Evolutionary conservation across 1,139 yeast genomes (phyloP).

Genomic region (Pneumocystis sp.): DNA sequence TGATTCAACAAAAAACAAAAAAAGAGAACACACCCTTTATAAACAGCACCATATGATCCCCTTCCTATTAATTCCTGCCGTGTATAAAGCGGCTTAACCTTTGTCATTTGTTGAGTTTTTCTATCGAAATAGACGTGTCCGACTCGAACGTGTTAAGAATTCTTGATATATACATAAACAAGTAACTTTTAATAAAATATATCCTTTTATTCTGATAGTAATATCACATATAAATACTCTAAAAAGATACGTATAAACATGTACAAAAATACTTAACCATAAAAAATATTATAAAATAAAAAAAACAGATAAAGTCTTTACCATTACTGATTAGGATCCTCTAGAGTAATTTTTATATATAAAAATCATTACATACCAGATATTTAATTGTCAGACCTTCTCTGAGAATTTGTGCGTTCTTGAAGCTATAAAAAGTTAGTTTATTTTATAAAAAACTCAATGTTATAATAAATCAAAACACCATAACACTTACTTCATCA

Average conservation of each 20-base stretch:
- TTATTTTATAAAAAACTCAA: no score
- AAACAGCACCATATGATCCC: conserved; percentile 94
- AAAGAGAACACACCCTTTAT: conserved; percentile 47
- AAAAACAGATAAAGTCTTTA: neutral
- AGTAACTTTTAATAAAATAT: neutral
- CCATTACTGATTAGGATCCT: neutral
- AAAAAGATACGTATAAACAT: neutral
- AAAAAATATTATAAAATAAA: neutral
- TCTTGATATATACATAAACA: neutral
- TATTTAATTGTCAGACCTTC: no score
- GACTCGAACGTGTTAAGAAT: neutral
- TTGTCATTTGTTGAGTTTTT: neutral
- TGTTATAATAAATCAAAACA: no score
- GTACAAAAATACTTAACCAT: neutral
- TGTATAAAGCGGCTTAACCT: conserved; percentile 29
- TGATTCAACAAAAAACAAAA: conserved; percentile 15
- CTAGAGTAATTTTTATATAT: no score
- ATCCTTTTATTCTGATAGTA: neutral
- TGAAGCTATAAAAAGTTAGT: neutral
- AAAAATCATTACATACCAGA: neutral
- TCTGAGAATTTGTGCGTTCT: neutral
- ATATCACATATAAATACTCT: neutral
- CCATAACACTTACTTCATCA: neutral
- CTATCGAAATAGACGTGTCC: neutral
- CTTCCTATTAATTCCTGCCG: conserved; percentile 86